phyloP scores from a whole-genome alignment of 441 rosid genomes.

The Hura crepitans region DNA sequence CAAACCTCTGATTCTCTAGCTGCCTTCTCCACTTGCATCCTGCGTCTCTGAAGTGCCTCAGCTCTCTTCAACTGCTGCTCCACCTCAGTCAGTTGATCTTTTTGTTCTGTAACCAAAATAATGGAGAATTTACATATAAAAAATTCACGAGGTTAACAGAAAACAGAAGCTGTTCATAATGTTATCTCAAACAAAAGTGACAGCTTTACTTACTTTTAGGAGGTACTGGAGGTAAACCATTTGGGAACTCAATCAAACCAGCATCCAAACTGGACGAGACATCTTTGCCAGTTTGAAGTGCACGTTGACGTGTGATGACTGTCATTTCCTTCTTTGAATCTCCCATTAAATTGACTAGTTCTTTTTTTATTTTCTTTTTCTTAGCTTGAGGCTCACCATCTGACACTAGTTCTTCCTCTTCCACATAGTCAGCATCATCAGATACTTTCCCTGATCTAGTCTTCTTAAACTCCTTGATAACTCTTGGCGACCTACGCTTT shows the following conservation, averaged over 20 bases:
- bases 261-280: slow-evolving; percentile 47
- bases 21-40: slow-evolving; percentile 86
- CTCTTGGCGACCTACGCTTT: too few species aligned
- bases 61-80: slow-evolving; percentile 84
- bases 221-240: slow-evolving; percentile 91
- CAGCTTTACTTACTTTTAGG: slow-evolving; percentile 68
- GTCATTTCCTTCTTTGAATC: slow-evolving; percentile 59
- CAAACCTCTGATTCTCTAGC: slow-evolving; percentile 78
- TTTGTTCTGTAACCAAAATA: slow-evolving; percentile 48
- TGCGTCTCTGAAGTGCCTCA: slow-evolving; percentile 90
- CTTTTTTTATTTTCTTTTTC: slow-evolving; percentile 54
- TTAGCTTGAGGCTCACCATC: slow-evolving; percentile 51
- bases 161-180: slow-evolving; percentile 2
- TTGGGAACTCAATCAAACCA: slow-evolving; percentile 68
- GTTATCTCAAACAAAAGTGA: neutral
- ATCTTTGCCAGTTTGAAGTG: slow-evolving; percentile 76
- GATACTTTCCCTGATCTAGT: slow-evolving; percentile 35
- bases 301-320: slow-evolving; percentile 87
- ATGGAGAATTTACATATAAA: too few species aligned
- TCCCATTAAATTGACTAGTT: slow-evolving; percentile 53
- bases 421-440: slow-evolving; percentile 55
- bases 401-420: slow-evolving; percentile 42
- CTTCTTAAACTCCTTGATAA: too few species aligned
- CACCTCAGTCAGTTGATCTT: slow-evolving; percentile 71
- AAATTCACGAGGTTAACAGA: too few species aligned